Conservation (phyloP, 2,329 filamentous ascomycete genomes). For the Nemania sp. region DNA sequence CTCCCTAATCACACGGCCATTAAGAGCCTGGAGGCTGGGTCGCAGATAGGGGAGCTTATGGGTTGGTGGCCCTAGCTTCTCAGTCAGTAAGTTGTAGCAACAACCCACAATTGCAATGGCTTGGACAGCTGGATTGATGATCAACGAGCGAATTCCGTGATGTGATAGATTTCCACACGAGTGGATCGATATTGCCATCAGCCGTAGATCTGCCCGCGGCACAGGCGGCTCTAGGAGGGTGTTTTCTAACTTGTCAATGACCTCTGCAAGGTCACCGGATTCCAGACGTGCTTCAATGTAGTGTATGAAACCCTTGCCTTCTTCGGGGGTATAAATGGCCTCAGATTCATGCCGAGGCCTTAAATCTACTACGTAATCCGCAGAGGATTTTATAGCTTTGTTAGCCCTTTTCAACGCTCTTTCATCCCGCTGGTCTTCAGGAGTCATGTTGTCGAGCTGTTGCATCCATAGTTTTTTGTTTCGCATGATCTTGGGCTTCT, state of each 20-base stretch:
- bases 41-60: slow-evolving; percentile 82
- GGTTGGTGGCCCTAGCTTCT: slow-evolving; percentile 82
- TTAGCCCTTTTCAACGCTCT: slow-evolving; percentile 44
- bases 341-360: slow-evolving; percentile 54
- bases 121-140: slow-evolving; percentile 79
- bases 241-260: slow-evolving; percentile 37
- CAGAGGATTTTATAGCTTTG: slow-evolving; percentile 39
- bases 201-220: slow-evolving; percentile 47
- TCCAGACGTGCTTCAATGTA: slow-evolving; percentile 77
- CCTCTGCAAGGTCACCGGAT: slow-evolving; percentile 66
- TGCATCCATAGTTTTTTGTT: slow-evolving; percentile 80
- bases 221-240: slow-evolving; percentile 28
- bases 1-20: slow-evolving; percentile 69
- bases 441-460: slow-evolving; percentile 48
- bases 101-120: slow-evolving; percentile 97
- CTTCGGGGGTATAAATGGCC: slow-evolving; percentile 57
- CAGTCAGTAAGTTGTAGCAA: slow-evolving; percentile 96
- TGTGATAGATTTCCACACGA: slow-evolving; percentile 98
- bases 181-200: slow-evolving; percentile 94
- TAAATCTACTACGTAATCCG: slow-evolving; percentile 48
- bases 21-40: slow-evolving; percentile 66
- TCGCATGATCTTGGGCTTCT: slow-evolving; percentile 71
- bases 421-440: slow-evolving; percentile 47
- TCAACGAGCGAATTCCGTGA: slow-evolving; percentile 83
- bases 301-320: slow-evolving; percentile 71